These are phyloP conservation scores for Sanghuangporus weigelae DNA, from an alignment of 1,284 basidiomycete species.

Conservation along the genomic window DNA sequence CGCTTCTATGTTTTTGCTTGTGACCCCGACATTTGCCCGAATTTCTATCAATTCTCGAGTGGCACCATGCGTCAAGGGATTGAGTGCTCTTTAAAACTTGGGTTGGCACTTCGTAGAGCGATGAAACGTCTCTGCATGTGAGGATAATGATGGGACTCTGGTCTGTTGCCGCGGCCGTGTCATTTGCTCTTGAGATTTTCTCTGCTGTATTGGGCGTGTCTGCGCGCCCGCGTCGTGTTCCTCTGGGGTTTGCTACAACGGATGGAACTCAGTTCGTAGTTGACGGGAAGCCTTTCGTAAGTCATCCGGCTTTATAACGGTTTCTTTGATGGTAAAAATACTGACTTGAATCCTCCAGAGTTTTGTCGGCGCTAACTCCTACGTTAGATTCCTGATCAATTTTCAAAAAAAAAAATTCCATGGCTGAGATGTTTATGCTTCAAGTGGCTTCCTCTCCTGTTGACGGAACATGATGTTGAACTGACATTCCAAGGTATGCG, in stretches of 20 bases:
- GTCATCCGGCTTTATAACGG: constrained; percentile 17
- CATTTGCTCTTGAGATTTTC: not conserved
- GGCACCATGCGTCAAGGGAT: not conserved
- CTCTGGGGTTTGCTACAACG: constrained; percentile 40
- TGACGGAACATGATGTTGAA: constrained; percentile 52
- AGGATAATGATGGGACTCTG: not conserved
- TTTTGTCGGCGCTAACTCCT: constrained; percentile 38
- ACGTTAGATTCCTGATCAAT: constrained; percentile 23
- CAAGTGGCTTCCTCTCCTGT: constrained; percentile 54
- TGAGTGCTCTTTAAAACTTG: not conserved
- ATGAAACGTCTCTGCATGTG: not conserved
- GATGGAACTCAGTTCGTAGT: constrained; percentile 38
- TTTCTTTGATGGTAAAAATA: not conserved
- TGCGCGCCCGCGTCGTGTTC: constrained; percentile 4
- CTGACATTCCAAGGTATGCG: constrained; percentile 52
- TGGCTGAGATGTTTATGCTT: not conserved
- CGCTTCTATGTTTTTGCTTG: not conserved
- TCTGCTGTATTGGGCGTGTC: not conserved
- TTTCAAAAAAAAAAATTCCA: not conserved
- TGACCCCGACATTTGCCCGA: not conserved
- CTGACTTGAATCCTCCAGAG: constrained; percentile 22
- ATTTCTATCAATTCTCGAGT: not conserved
- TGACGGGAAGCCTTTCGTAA: constrained; percentile 43
- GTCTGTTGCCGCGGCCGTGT: not conserved
- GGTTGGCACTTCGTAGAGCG: not conserved